Percentiles rank a stretch among this genome's conserved stretches.
Conservation (phyloP, 768 basidiomycete genomes). For the Russula compacta region DNA sequence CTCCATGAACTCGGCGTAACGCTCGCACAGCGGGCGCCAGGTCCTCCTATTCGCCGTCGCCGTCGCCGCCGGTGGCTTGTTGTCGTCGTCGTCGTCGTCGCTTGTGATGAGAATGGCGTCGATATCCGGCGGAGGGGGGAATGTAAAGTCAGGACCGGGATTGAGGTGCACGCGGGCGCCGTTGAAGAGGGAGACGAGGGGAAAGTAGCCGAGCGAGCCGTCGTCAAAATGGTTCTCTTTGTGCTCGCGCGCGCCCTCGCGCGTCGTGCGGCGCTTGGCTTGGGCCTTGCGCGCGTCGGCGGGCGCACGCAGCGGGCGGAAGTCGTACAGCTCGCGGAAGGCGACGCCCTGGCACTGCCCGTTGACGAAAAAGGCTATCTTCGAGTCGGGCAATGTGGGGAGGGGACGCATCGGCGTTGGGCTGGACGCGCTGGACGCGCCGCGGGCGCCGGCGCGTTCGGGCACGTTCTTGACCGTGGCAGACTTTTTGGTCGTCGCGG, state of each 20-base stretch:
- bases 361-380: constrained; percentile 86
- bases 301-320: constrained; percentile 66
- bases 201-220: constrained; percentile 91
- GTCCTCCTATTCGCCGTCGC: constrained; percentile 29
- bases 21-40: constrained; percentile 77
- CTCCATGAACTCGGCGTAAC: constrained; percentile 75
- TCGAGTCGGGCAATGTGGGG: constrained; percentile 60
- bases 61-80: no score
- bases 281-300: constrained; percentile 53
- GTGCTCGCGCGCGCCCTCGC: constrained; percentile 58
- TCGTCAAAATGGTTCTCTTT: constrained; percentile 87
- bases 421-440: constrained; percentile 30
- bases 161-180: constrained; percentile 79
- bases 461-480: constrained; percentile 61
- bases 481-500: constrained; percentile 51
- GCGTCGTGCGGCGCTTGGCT: constrained; percentile 50
- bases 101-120: constrained; percentile 46
- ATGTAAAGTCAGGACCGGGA: constrained; percentile 81
- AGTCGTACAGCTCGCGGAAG: constrained; percentile 85
- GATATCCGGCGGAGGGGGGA: constrained; percentile 70
- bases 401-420: constrained; percentile 43
- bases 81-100: constrained; percentile 18
- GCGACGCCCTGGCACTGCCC: constrained; percentile 78
- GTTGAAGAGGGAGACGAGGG: constrained; percentile 89
- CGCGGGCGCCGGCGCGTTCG: constrained; percentile 37